Evolutionary conservation across 1,139 yeast species (phyloP), one percentile per base, ranked within the genome.

Genomic region (Hansenula sp.): DNA sequence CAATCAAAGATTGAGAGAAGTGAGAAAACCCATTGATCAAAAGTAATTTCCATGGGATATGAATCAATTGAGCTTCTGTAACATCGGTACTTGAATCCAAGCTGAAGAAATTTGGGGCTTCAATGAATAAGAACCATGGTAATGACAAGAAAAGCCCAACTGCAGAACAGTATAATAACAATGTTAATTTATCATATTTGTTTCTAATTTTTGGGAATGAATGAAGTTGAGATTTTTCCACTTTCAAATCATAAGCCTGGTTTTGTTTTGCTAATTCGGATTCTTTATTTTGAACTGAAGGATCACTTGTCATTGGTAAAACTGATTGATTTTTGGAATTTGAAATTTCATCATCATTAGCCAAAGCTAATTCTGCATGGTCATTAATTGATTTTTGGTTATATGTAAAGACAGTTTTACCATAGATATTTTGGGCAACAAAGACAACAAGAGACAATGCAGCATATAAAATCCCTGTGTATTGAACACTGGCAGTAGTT

Each of bases 341-440:
- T 21, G 25, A 9, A 21, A 6, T 21, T 4, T 35, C 24, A 15
- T 33, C 17, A 6, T 32, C 25, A 24, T 36, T n/a, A 0, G 51
- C 46, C 3, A 54, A 38, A 5, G 59, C 62, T 19, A 58, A 41
- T 17, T 50, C 54, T 1, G 59, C 48, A 37, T 55, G 59, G 37
- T 52, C 51, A 33, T 51, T 55, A 24, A 51, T 42, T 15, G 51
- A 48, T 15, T 51, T 55, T 17, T 57, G 53, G 41, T 69, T 66
- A 38, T 66, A 77, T 2, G 97, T 89, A 50, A 93, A 74, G 45
- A 91, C 80, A 48, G 79, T 84, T 64, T 93, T 93, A 43, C 96
- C 94, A 67, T 88, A 91, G 52, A 93, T 89, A 64, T 93, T 93
- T 61, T 93, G 98, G 13, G 86, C 77, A 11, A 91, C 98, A 64